Conservation (phyloP, 2,329 filamentous ascomycete genomes). For the Balansia obtecta region DNA sequence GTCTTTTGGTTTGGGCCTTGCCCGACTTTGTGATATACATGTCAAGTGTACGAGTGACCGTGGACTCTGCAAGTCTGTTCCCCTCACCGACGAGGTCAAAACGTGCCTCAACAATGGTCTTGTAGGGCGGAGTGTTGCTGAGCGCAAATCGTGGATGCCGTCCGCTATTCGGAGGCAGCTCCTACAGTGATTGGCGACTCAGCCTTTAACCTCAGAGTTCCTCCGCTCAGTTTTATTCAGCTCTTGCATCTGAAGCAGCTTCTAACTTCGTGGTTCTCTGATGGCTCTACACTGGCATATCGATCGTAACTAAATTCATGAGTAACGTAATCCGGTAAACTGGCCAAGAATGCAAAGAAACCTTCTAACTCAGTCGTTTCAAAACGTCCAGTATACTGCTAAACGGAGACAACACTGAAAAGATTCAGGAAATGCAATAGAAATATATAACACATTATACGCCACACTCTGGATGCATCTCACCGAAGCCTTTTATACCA, state of each 20-base stretch:
- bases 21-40: no score
- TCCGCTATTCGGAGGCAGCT: not conserved
- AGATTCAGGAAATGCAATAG: no score
- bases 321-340: conserved; percentile 8
- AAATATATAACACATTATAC: no score
- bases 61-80: no score
- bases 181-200: not conserved
- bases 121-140: conserved; percentile 11
- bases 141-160: not conserved
- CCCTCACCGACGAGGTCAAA: not conserved
- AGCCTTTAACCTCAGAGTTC: not conserved
- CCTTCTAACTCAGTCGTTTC: conserved; percentile 10
- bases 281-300: conserved; percentile 12
- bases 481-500: conserved; percentile 10
- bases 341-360: conserved; percentile 11
- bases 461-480: no score
- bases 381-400: not conserved
- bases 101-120: conserved; percentile 15
- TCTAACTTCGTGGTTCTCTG: not conserved
- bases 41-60: no score
- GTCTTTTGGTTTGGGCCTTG: no score
- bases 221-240: not conserved
- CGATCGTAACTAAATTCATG: conserved; percentile 15
- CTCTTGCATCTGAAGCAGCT: not conserved
- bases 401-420: no score